Evolutionary conservation across 805 yeast genomes (phyloP), one percentile per base, ranked within the genome.

Genomic region (Suhomyces sp.): DNA sequence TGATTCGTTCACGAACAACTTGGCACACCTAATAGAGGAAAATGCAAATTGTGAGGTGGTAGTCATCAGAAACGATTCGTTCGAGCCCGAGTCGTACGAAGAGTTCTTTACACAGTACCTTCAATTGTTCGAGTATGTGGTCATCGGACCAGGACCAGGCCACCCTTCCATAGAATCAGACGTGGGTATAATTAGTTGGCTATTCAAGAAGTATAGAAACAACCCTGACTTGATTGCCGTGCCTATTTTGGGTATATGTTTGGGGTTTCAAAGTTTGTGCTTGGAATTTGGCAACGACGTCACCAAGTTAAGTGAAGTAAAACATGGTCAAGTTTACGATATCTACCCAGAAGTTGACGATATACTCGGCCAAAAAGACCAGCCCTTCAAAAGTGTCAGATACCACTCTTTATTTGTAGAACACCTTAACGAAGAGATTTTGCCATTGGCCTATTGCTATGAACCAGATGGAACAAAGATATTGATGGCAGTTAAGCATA

Each of bases 61-160:
- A 40, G 82, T 86, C 3, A 81, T 86, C 33, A 88, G 84, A 62
- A 85, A 86, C 65, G 90, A 88, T 62, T 70, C 85, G 0, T 71
- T 80, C 50, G 40, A 60, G 9, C 63, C 68, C 19, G 59, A 55
- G 22, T 64, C 68, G 6, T 73, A 66, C 54, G 63, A 66, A 4
- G 48, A 57, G 0, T 75, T 74, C 31, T 72, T 87, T 47, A 58
- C 60, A 5, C 54, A 61, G 1, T 75, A 79, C 53, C 63, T 89
- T 17, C 73, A 77, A 0, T 63, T 73, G 6, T 84, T 90, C 58
- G 90, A 88, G 53, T 90, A 90, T 33, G 76, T 94, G 2, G 83
- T 94, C 0, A 78, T 94, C 7, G 99, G 99, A 0, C 99, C 99
- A 0, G 99, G 99, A 0, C 99, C 99, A 0, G 99, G 99, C 0